Evolutionary conservation across 257 asterid genomes (phyloP), one percentile per base, ranked within the genome.

Genomic region (Schizonepeta tenuifolia): DNA sequence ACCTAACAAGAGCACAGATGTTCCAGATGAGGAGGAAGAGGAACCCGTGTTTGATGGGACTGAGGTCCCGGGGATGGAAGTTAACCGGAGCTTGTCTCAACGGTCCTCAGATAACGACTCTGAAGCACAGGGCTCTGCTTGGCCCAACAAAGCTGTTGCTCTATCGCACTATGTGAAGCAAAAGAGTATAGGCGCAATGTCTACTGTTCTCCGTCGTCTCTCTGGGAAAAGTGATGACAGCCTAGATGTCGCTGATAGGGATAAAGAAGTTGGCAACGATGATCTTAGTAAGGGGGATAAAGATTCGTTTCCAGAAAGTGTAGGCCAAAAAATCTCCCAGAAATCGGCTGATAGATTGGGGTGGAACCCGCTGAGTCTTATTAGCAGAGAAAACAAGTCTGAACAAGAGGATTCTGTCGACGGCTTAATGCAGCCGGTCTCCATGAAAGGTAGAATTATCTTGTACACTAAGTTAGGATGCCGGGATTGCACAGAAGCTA

Each of bases 101-200:
- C 73, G 60, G 31, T 75, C 86, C 12, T 38, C 58, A 68, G 80
- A 77, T 43, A 79, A 72, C 67, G 84, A 82, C 69, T 67, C 83
- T 31, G 93, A 76, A 73, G 70, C 73, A 20, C 88, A 80, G 33
- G 84, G 86, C 72, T 75, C 81, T 76, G 88, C 78, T 78, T 90
- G 96, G 97, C 96, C 98, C 50, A 95, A 87, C 67, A 92, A 83
- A 73, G 97, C 98, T 50, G 90, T 69, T 56, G 89, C 93, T 75
- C 79, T 90, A 66, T 79, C 87, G 20, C 81, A 88, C 75, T 88
- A 85, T 75, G 88, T 92, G 13, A 92, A 83, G 88, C 90, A 83
- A 61, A 92, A 90, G 85, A 88, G 98, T 78, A 43, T 75, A 64
- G 82, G 83, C 40, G 97, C 97, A 4, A 84, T 88, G 60, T 83